Evolutionary conservation across 2,329 filamentous ascomycete species (phyloP), one percentile per base, ranked within the genome.

Genomic region (Hansfordia pulvinata): DNA sequence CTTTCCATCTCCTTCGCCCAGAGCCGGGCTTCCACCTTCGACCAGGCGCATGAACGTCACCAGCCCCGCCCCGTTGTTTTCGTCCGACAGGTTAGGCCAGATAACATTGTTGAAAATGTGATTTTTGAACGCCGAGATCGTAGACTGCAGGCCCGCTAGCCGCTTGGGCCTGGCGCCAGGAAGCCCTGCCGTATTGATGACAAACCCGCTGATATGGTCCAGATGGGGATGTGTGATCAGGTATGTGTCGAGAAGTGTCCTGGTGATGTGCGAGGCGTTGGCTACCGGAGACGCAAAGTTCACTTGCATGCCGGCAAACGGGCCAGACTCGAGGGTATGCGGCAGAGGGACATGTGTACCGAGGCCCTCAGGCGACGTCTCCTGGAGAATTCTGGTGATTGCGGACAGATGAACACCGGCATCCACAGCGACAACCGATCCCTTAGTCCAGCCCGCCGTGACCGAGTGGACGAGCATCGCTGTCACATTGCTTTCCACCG

Each of bases 81-180:
- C 90, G 44, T 98, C 88, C 0, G 84, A 92, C 20, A 98, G 58
- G 40, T 98, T 98, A 0, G 90, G 90, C 90, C 90, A 98, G 28
- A 96, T 93, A 31, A 93, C 61, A 44, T 94, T 92, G 53, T 98
- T 98, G 60, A 98, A 98, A 32, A 98, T 83, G 52, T 98, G 86
- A 1, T 64, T 74, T 49, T 93, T 96, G 52, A 98, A 76, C 0
- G 88, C 86, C 23, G 83, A 68, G 27, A 98, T 86, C n/a, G 88
- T 93, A 16, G 74, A 77, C 0, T 86, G 84, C 4, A 96, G 58
- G 1, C 81, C 88, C 2, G 88, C 85, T 10, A 98, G 61, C 14
- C 79, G 73, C 53, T 96, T 98, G 0, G 85, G 83, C 16, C 76
- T 72, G 3, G 78, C 71, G 17, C 80, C 81, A 17, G 83, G 77